phyloP scores from a whole-genome alignment of 768 basidiomycete species.

The Pleurotus cornucopiae region DNA sequence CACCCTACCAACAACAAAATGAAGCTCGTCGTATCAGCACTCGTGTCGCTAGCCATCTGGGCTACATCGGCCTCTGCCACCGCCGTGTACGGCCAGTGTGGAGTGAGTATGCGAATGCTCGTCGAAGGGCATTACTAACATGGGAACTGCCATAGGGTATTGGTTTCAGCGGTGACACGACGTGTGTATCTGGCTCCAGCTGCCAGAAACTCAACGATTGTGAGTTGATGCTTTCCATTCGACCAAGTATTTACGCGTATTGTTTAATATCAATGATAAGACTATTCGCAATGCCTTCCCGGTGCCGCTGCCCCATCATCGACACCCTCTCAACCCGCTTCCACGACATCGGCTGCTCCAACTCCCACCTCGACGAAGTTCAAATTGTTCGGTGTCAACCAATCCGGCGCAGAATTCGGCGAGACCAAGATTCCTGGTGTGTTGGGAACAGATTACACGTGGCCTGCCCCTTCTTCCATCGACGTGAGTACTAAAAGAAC shows the following conservation, averaged over 20 bases:
- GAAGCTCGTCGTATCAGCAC: slow-evolving; percentile 24
- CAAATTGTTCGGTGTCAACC: slow-evolving; percentile 59
- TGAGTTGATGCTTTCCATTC: slow-evolving; percentile 16
- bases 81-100: slow-evolving; percentile 49
- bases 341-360: slow-evolving; percentile 23
- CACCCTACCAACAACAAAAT: slow-evolving; percentile 15
- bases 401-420: slow-evolving; percentile 63
- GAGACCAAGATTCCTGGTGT: slow-evolving; percentile 38
- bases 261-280: slow-evolving; percentile 18
- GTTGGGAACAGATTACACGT: slow-evolving; percentile 43
- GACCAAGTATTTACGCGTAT: no score
- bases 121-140: slow-evolving; percentile 3
- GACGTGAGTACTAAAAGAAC: slow-evolving; percentile 19
- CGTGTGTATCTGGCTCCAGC: slow-evolving; percentile 38
- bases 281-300: slow-evolving; percentile 46
- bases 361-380: slow-evolving; percentile 44
- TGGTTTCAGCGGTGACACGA: slow-evolving; percentile 37
- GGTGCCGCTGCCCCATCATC: slow-evolving; percentile 21
- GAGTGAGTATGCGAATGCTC: slow-evolving; percentile 24
- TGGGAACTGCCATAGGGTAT: slow-evolving; percentile 25
- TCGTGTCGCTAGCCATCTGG: slow-evolving; percentile 29
- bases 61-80: slow-evolving; percentile 27
- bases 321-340: slow-evolving; percentile 21
- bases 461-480: slow-evolving; percentile 40
- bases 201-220: slow-evolving; percentile 41